Percentiles rank a stretch among this genome's conserved stretches.
Evolutionary conservation across 768 basidiomycete genomes (phyloP).

Genomic region (Podaxis carcinomalis): DNA sequence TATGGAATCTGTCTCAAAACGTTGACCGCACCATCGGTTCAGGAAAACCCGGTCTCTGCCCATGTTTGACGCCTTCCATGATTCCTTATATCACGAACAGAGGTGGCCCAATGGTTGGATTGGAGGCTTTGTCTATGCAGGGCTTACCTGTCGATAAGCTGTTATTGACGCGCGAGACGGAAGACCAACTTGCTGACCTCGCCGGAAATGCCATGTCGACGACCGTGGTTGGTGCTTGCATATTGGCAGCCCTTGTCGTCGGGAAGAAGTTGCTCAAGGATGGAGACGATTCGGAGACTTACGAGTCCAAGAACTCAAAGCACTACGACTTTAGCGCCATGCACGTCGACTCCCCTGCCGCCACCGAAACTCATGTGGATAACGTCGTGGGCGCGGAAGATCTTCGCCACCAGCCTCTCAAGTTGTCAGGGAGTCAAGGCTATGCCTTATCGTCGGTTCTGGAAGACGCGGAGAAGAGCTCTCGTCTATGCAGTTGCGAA

Average conservation of each 20-base stretch:
- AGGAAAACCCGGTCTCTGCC: constrained; percentile 77
- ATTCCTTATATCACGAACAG: constrained; percentile 95
- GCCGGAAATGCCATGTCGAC: constrained; percentile 99
- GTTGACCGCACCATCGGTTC: constrained; percentile 89
- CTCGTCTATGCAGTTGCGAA: constrained; percentile 87
- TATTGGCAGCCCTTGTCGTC: constrained; percentile 74
- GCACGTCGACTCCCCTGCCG: constrained; percentile 34
- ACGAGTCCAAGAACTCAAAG: constrained; percentile 56
- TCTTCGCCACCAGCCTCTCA: constrained; percentile 58
- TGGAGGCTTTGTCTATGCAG: constrained; percentile 92
- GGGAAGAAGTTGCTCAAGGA: constrained; percentile 62
- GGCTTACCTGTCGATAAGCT: constrained; percentile 92
- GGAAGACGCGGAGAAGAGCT: constrained; percentile 58
- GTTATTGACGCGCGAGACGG: constrained; percentile 86
- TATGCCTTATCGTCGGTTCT: constrained; percentile 54
- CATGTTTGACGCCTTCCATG: constrained; percentile 94
- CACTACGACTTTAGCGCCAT: constrained; percentile 29
- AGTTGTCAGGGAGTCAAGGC: constrained; percentile 54
- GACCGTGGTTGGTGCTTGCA: constrained; percentile 89
- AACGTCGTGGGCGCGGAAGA: constrained; percentile 39
- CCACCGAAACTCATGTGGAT: constrained; percentile 28
- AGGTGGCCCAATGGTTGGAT: constrained; percentile 91
- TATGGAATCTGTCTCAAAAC: constrained; percentile 97
- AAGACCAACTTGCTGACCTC: constrained; percentile 90
- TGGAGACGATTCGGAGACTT: constrained; percentile 61